phyloP scores from a whole-genome alignment of 2,329 filamentous ascomycete genomes.

The Arthrobotrys sphaeroides region DNA sequence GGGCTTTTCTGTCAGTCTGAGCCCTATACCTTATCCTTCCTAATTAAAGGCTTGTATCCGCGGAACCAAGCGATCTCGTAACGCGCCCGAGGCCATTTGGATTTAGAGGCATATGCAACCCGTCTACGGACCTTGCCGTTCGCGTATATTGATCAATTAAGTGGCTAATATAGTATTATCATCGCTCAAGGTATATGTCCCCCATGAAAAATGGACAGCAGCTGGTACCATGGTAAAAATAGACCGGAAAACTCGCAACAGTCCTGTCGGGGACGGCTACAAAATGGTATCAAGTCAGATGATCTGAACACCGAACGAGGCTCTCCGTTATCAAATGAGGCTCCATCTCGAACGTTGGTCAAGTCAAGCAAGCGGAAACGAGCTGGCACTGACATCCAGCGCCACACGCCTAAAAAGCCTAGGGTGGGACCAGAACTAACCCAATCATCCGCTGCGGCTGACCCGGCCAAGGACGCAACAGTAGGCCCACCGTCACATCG shows the following conservation, averaged over 20 bases:
- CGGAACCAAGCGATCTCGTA: too few relatives aligned
- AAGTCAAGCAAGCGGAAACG: slow-evolving; percentile 23
- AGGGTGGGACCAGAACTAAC: slow-evolving; percentile 22
- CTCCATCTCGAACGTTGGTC: background rate
- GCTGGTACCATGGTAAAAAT: background rate
- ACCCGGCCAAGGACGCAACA: slow-evolving; percentile 25
- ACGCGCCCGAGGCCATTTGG: too few relatives aligned
- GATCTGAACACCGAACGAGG: background rate
- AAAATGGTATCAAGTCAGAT: background rate
- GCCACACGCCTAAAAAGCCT: slow-evolving; percentile 14
- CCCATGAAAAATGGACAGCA: background rate
- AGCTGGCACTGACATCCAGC: slow-evolving; percentile 3
- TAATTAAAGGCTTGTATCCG: too few relatives aligned
- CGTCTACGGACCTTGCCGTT: too few relatives aligned
- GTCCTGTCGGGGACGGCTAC: background rate
- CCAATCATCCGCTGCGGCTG: slow-evolving; percentile 38
- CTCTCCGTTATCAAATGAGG: background rate
- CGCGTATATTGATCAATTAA: too few relatives aligned
- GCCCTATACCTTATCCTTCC: too few relatives aligned
- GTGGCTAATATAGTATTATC: too few relatives aligned
- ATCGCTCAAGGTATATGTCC: too few relatives aligned
- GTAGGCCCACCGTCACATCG: slow-evolving; percentile 13
- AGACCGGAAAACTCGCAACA: background rate
- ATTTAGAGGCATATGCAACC: too few relatives aligned
- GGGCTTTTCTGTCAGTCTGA: too few relatives aligned